phyloP scores from a whole-genome alignment of 2,329 filamentous ascomycete genomes.

The Fusarium fujikuroi region DNA sequence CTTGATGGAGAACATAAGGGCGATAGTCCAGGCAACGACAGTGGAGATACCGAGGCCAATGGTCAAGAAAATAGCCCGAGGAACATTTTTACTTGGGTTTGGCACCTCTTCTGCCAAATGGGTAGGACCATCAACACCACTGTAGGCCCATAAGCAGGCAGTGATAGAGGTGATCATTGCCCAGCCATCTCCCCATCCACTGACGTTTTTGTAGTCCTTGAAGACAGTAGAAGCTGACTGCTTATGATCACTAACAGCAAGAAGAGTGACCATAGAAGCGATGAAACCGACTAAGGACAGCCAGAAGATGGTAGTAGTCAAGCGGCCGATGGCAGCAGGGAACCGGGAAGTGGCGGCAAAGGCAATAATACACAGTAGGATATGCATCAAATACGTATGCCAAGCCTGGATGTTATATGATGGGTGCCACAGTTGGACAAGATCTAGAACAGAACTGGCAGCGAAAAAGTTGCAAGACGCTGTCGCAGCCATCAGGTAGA shows the following conservation, averaged over 20 bases:
- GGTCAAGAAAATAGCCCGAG: constrained; percentile 40
- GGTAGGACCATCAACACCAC: constrained; percentile 37
- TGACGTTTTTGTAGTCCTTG: constrained; percentile 37
- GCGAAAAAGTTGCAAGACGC: constrained; percentile 44
- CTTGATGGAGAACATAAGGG: constrained; percentile 41
- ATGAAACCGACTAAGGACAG: constrained; percentile 40
- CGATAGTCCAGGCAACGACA: constrained; percentile 40
- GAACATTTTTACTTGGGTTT: constrained; percentile 42
- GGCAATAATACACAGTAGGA: constrained; percentile 38
- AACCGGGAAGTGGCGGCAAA: constrained; percentile 35
- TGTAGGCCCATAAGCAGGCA: constrained; percentile 40
- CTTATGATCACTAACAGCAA: constrained; percentile 34
- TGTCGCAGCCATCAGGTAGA: constrained; percentile 42
- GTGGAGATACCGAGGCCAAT: constrained; percentile 39
- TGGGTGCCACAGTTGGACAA: constrained; percentile 34
- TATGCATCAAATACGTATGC: constrained; percentile 43
- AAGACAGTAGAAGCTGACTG: constrained; percentile 34
- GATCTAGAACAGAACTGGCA: constrained; percentile 38
- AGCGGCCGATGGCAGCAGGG: constrained; percentile 37
- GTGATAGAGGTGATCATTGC: constrained; percentile 40
- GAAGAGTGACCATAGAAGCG: constrained; percentile 36
- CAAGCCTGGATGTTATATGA: constrained; percentile 36
- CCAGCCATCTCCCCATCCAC: constrained; percentile 43
- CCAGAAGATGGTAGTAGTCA: constrained; percentile 40
- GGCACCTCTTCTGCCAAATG: constrained; percentile 42